These are phyloP conservation scores for Leccinum subgranulosum DNA, from an alignment of 768 basidiomycete genomes.

Conservation along the genomic window DNA sequence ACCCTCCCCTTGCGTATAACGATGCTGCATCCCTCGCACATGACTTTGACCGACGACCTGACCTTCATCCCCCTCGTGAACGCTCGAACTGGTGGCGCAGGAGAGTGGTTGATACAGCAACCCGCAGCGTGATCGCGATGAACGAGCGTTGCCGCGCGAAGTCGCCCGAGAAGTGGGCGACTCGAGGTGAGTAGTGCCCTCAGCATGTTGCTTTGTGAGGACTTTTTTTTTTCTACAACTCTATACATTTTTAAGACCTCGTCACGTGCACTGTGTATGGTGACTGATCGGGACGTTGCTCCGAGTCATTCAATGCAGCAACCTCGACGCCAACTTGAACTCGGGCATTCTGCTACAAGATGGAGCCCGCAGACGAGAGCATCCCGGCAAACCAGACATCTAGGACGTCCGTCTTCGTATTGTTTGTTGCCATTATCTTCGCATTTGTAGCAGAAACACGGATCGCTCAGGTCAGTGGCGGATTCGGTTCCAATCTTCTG, in stretches of 20 bases:
- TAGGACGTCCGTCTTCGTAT: constrained; percentile 44
- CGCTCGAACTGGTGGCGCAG: constrained; percentile 27
- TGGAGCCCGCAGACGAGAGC: constrained; percentile 5
- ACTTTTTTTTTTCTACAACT: background rate
- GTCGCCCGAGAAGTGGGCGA: constrained; percentile 57
- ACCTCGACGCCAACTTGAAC: background rate
- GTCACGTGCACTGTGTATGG: constrained; percentile 9
- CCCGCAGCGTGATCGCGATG: constrained; percentile 32
- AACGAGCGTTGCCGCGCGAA: constrained; percentile 38
- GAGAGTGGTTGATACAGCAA: constrained; percentile 16
- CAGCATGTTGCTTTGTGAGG: constrained; percentile 31
- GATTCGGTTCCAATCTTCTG: background rate
- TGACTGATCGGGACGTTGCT: background rate
- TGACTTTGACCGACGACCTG: constrained; percentile 86
- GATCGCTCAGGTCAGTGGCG: constrained; percentile 60
- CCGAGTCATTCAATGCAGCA: background rate
- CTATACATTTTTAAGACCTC: background rate
- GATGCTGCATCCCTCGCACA: constrained; percentile 92
- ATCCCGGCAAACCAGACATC: background rate
- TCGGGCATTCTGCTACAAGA: background rate
- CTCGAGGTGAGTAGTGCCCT: constrained; percentile 62
- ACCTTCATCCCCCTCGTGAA: constrained; percentile 91
- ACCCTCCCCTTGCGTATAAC: constrained; percentile 88
- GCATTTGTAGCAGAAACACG: constrained; percentile 79
- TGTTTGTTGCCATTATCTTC: constrained; percentile 60